Evolutionary conservation across 2,329 filamentous ascomycete genomes (phyloP), one percentile per base, ranked within the genome.

Genomic region (Ceratocystiopsis minuta): DNA sequence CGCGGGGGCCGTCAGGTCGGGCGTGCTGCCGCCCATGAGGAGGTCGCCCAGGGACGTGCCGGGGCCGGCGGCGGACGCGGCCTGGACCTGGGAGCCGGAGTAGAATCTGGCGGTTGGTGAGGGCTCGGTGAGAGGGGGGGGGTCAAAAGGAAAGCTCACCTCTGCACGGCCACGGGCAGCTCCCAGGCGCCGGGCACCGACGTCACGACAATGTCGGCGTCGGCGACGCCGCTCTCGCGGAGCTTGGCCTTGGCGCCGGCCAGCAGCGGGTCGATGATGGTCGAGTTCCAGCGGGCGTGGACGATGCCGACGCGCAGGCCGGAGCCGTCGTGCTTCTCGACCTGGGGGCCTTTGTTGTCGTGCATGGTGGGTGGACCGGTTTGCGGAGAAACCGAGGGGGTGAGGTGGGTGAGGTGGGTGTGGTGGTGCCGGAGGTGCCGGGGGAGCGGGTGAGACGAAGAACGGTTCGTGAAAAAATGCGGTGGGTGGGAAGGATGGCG

Each of bases 181-280:
- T 98, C 90, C 72, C 92, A 98, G 49, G 82, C 83, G 41, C 90
- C 90, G 0, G 90, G 90, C 32, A 96, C 90, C 40, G 79, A 83
- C 64, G 95, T 81, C 34, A 87, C 65, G 42, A 87, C 75, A 54
- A 98, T 92, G 60, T 95, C 93, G 53, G 81, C 75, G 55, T 86
- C 77, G 57, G 77, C 77, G 43, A 98, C 88, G 43, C 90, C 90
- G 41, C 79, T 75, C 36, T 72, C 72, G 32, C 79, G 64, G 43
- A 98, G 76, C 56, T 79, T 79, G 52, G 79, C 78, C 61, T 80
- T 83, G 37, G 83, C 75, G 49, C 90, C 90, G 41, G 72, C 67
- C 46, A 98, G 70, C 44, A 98, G 76, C 41, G 85, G 77, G 45
- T 82, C 77, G 60, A 96, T 94, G 57, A 98, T 84, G 50, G 70